phyloP scores from a whole-genome alignment of 108 stramenopile species.

The Aureococcus anophagefferens region DNA sequence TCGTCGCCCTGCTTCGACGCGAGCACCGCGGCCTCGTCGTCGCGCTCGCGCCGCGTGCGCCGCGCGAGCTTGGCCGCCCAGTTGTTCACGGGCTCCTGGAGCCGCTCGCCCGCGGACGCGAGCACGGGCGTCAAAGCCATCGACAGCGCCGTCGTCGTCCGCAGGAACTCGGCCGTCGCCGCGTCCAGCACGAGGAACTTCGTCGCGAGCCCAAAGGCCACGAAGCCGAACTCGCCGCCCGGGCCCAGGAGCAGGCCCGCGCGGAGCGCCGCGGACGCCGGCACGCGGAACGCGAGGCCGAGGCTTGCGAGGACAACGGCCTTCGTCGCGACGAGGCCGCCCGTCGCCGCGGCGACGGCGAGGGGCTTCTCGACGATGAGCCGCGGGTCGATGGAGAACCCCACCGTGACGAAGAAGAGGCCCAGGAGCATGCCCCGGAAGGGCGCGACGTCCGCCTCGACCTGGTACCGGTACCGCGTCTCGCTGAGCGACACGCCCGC shows the following conservation, averaged over 20 bases:
- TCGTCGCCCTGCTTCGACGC: constrained; percentile 32
- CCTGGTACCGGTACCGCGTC: constrained; percentile 87
- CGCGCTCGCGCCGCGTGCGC: too few species aligned
- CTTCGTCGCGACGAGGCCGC: constrained; percentile 73
- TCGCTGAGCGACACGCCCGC: constrained; percentile 83
- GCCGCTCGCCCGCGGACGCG: constrained; percentile 41
- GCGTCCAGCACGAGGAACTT: constrained; percentile 58
- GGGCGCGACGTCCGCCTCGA: constrained; percentile 89
- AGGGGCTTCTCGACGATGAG: constrained; percentile 61
- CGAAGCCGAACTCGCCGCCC: constrained; percentile 96
- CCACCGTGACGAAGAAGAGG: constrained; percentile 91
- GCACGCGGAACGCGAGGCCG: constrained; percentile 66
- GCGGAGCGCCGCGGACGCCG: constrained; percentile 63
- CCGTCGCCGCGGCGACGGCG: constrained; percentile 56
- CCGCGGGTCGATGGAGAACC: constrained; percentile 80
- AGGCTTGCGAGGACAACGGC: constrained; percentile 54
- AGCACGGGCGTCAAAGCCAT: constrained; percentile 85
- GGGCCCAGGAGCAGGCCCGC: constrained; percentile 80
- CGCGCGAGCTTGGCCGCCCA: too few species aligned
- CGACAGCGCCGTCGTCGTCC: constrained; percentile 84
- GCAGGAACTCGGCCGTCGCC: constrained; percentile 67
- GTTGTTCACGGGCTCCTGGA: not conserved
- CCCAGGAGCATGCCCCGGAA: constrained; percentile 86
- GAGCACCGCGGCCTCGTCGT: too few species aligned
- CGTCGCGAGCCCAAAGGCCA: constrained; percentile 82